These are phyloP conservation scores for Vachellia collinsii DNA, from an alignment of 306 rosid species.

Conservation along the genomic window DNA sequence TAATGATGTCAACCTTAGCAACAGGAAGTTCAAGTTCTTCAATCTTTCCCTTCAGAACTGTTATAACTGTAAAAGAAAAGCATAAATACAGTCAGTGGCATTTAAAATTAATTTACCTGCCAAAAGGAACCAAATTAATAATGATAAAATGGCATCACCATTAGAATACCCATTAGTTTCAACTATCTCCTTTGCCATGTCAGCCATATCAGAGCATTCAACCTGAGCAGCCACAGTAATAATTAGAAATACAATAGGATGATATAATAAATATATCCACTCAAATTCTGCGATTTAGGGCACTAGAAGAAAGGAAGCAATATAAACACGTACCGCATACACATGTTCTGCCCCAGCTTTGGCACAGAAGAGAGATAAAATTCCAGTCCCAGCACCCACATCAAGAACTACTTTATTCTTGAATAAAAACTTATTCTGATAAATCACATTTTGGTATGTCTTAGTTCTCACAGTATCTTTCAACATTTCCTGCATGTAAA, in stretches of 20 bases:
- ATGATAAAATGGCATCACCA: constrained; percentile 52
- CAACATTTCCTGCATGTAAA: constrained; percentile 85
- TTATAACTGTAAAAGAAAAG: constrained; percentile 64
- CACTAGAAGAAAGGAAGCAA: background rate
- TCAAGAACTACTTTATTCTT: constrained; percentile 95
- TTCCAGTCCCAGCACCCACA: constrained; percentile 99
- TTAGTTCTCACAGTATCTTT: constrained; percentile 93
- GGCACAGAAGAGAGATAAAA: constrained; percentile 93
- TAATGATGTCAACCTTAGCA: constrained; percentile 85
- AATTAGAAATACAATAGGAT: background rate
- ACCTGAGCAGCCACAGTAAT: constrained; percentile 55
- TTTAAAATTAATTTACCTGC: background rate
- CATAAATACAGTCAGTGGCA: constrained; percentile 26
- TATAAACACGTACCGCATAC: constrained; percentile 66
- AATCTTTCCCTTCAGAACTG: constrained; percentile 93
- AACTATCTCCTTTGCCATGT: constrained; percentile 93
- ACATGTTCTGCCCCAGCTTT: constrained; percentile 96
- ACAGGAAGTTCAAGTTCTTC: constrained; percentile 98
- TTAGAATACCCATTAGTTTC: constrained; percentile 80
- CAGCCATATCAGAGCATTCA: constrained; percentile 98
- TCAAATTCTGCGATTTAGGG: background rate
- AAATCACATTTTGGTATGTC: constrained; percentile 94
- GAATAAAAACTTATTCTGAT: constrained; percentile 84
- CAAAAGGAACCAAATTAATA: constrained; percentile 17
- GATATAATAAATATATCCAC: background rate